Evolutionary conservation across 441 rosid species (phyloP), one percentile per base, ranked within the genome.

Genomic region (Pelargonium cotyledonis): DNA sequence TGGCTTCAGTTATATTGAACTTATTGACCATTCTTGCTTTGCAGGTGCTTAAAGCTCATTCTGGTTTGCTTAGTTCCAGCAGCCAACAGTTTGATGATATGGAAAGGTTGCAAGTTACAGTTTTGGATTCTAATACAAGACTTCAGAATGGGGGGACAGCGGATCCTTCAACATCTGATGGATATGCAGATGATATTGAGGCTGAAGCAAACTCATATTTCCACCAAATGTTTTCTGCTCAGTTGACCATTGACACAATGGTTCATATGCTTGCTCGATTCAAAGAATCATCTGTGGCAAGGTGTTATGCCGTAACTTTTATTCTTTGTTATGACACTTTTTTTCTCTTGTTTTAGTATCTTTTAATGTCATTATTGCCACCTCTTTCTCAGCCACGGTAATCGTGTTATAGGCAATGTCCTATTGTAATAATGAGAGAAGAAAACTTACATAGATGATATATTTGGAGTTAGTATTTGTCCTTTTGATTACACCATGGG

Each of bases 241-340:
- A 82, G 80, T 76, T 95, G 85, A 82, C 89, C 70, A 85, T 88
- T 71, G 99, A 95, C 69, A 83, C 91, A 43, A 90, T 92, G 96
- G 95, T 95, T 75, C 97, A 92, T 78, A 92, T 89, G 95, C 98
- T 95, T 80, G 86, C 96, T 12, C 87, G 85, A 66, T 92, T 90
- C 80, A 95, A 89, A 84, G 98, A 92, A 75, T 95, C 98, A 35
- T 78, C 85, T 67, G 85, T 86, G 65, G 80, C 73, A 80, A 90
- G 99, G 99, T 90, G 10, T 18, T 5, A 63, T 29, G 65, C 19
- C 18, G 35, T 58, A 26, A 58, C 31, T 19, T 58, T 10, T 58
- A 58, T 10, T 10, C 63, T 58, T 19, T 21, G 26, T 58, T 21
- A 15, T 8, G 10, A 1, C 43, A 40, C 8, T 40, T 40, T 40